These are phyloP conservation scores for Stenocarpella maydis DNA, from an alignment of 2,329 filamentous ascomycete species.

Conservation along the genomic window DNA sequence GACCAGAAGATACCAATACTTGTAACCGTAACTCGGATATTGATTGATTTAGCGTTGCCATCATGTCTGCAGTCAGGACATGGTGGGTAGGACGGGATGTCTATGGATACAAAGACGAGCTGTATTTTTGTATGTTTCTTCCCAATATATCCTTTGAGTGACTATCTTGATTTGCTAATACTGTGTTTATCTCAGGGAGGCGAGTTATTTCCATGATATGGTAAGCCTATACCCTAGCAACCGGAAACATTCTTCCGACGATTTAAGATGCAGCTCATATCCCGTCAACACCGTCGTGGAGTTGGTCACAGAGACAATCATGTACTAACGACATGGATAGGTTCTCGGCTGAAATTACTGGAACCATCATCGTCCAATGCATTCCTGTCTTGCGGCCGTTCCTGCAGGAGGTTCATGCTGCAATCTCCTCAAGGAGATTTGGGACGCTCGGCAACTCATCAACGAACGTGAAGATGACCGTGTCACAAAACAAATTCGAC, in stretches of 20 bases:
- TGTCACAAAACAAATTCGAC: constrained; percentile 2
- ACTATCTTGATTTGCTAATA: not conserved
- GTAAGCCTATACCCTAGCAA: not conserved
- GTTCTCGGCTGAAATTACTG: constrained; percentile 28
- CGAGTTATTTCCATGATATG: constrained; percentile 7
- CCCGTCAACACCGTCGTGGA: not conserved
- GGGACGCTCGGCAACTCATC: not conserved
- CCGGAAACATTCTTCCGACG: not conserved
- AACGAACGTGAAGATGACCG: not conserved
- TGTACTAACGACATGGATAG: not conserved
- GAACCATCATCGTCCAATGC: constrained; percentile 29
- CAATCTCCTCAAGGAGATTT: not conserved
- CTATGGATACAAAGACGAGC: constrained; percentile 4
- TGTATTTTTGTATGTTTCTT: constrained; percentile 10
- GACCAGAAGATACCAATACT: too few relatives aligned
- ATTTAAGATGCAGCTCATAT: not conserved
- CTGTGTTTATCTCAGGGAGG: not conserved
- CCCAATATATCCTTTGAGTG: too few relatives aligned
- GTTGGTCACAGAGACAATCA: not conserved
- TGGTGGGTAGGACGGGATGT: constrained; percentile 22
- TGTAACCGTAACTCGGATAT: not conserved
- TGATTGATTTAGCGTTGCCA: constrained; percentile 7
- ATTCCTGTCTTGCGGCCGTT: constrained; percentile 27
- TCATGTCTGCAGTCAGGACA: constrained; percentile 24
- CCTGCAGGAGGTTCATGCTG: constrained; percentile 12